Base-by-base conservation (phyloP, 768 basidiomycete species). In the Calvatia gigantea region DNA sequence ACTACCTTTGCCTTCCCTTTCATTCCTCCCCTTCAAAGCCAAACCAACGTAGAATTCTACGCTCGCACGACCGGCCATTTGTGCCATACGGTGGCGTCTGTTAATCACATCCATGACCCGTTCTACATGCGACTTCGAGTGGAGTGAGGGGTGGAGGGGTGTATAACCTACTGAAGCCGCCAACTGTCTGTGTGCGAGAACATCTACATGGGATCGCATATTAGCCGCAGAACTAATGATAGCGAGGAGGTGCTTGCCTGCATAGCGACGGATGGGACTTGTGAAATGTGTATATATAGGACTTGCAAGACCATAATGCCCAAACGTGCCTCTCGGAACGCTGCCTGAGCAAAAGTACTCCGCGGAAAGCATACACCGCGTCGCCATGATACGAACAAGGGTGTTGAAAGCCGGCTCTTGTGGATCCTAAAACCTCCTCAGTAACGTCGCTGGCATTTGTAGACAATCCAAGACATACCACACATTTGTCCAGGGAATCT, bases 201-300 rank as follows among this genome's bases (percentile, higher is more conserved):
- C 89, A 70, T 99, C 93, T 91, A 58, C 4, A 25, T 32, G n/a
- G 12, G 14, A 19, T 44, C 15, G 54, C 23, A 35, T 25, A 37
- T 19, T 23, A 5, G 38, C 14, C 44, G 48, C 27, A 25, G 8
- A 8, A 33, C 11, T 6, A 12, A 11, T 8, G 11, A 25, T n/a
- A 49, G 32, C 12, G 51, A n/a, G 25, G 28, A 32, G 5, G 6
- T 23, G 66, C 79, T 59, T 62, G 89, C 90, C 94, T 17, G 96
- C 95, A 67, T 97, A 99, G 54, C 97, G 84, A 54, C 97, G 80
- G 62, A 99, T 99, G 1, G 97, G 97, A 67, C 94, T 96, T 37
- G 96, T 98, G 67, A 98, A 98, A 69, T 98, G 97, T 0, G 97
- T 99, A 68, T 98, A 99, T 54, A 99, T 99, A 0, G 90, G 82